phyloP scores from a whole-genome alignment of 495 filamentous ascomycete genomes.

The Aspergillus campestris region DNA sequence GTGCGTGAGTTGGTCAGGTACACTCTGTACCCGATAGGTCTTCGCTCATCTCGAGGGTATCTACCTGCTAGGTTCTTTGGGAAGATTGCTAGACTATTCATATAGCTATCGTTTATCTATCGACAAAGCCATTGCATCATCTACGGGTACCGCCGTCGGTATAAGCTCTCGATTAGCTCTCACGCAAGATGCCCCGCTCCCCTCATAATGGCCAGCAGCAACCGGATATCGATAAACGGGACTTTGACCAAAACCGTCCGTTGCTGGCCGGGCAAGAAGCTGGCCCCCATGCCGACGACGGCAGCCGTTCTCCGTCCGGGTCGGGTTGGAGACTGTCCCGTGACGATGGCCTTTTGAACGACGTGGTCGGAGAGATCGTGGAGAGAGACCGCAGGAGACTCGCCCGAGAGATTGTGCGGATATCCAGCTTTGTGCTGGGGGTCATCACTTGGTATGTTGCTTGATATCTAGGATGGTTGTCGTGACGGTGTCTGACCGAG shows the following conservation, averaged over 20 bases:
- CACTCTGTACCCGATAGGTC: no score
- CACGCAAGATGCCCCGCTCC: no score
- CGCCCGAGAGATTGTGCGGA: constrained; percentile 41
- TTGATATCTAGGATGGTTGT: background rate
- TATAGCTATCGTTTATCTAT: no score
- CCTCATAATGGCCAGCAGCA: constrained; percentile 11
- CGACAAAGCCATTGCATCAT: no score
- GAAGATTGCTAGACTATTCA: no score
- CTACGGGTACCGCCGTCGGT: no score
- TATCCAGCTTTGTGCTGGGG: constrained; percentile 52
- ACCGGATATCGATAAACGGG: constrained; percentile 45
- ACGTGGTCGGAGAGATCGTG: constrained; percentile 53
- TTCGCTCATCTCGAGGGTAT: no score
- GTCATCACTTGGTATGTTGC: constrained; percentile 46
- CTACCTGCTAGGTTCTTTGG: no score
- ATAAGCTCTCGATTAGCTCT: no score
- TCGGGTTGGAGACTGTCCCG: constrained; percentile 17
- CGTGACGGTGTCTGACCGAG: background rate
- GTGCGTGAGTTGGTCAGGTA: no score
- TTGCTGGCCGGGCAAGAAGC: constrained; percentile 29
- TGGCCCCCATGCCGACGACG: constrained; percentile 12
- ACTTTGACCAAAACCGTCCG: constrained; percentile 48
- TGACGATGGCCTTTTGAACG: constrained; percentile 50
- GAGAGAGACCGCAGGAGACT: constrained; percentile 48
- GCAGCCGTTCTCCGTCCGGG: constrained; percentile 9